Evolutionary conservation across 352 stramenopile genomes (phyloP).

Genomic region (Pythium aristosporum): DNA sequence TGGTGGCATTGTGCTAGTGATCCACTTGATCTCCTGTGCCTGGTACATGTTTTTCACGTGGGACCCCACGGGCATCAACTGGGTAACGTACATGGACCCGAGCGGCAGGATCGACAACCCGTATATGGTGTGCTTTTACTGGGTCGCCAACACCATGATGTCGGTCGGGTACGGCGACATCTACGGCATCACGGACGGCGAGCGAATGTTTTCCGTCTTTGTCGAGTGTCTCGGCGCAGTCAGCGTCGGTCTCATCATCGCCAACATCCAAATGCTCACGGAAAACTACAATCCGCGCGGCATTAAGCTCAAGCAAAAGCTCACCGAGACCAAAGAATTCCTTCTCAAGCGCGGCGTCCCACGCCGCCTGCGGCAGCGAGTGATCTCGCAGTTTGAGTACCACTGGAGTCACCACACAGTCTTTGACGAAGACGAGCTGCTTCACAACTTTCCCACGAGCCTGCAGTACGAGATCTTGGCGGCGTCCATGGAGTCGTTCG

Average conservation of each 20-base stretch:
- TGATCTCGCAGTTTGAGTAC: conserved; percentile 83
- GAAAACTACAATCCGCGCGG: conserved; percentile 88
- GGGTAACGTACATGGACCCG: conserved; percentile 54
- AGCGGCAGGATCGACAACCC: conserved; percentile 47
- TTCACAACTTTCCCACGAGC: conserved; percentile 64
- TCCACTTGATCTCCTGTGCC: conserved; percentile 68
- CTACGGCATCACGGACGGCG: conserved; percentile 69
- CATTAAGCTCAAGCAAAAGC: conserved; percentile 68
- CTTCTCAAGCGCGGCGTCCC: conserved; percentile 68
- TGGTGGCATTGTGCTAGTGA: conserved; percentile 74
- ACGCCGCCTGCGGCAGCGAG: conserved; percentile 53
- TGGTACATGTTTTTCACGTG: conserved; percentile 87
- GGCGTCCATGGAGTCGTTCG: conserved; percentile 73
- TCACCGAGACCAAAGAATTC: conserved; percentile 83
- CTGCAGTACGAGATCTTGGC: conserved; percentile 81
- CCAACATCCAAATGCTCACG: conserved; percentile 91
- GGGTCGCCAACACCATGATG: conserved; percentile 93
- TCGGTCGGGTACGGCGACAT: conserved; percentile 92
- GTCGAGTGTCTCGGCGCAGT: conserved; percentile 83
- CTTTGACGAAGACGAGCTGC: conserved; percentile 70
- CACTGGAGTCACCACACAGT: conserved; percentile 71
- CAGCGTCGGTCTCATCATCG: conserved; percentile 91
- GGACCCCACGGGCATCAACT: conserved; percentile 65
- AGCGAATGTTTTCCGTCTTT: conserved; percentile 85
- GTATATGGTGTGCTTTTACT: conserved; percentile 92